phyloP scores from a whole-genome alignment of 768 basidiomycete species.

The Suillus bovinus region DNA sequence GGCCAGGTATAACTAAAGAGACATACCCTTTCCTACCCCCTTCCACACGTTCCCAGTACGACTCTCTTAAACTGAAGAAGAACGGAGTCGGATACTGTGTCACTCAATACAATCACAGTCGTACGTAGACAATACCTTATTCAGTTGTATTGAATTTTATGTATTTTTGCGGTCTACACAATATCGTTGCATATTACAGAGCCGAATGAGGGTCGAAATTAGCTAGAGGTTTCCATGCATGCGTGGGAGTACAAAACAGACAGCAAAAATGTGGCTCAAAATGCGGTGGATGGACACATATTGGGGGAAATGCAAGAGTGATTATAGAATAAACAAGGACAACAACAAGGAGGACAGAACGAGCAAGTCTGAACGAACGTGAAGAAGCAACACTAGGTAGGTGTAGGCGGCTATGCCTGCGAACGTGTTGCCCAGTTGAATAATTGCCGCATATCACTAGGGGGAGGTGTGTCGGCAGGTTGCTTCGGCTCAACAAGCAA shows the following conservation, averaged over 20 bases:
- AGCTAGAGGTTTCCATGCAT: conserved; percentile 20
- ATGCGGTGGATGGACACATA: conserved; percentile 20
- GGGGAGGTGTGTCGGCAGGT: conserved; percentile 64
- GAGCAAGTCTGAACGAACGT: conserved; percentile 17
- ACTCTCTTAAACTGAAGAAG: conserved; percentile 35
- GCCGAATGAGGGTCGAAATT: conserved; percentile 18
- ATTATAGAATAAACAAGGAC: conserved; percentile 29
- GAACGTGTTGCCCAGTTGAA: conserved; percentile 79
- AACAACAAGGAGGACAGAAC: conserved; percentile 18
- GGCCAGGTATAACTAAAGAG: conserved; percentile 53
- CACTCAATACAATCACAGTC: conserved; percentile 44
- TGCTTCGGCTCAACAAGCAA: conserved; percentile 84
- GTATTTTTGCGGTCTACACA: conserved; percentile 9
- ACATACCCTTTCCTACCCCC: conserved; percentile 51
- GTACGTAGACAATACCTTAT: conserved; percentile 8
- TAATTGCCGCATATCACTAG: conserved; percentile 72
- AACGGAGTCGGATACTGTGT: conserved; percentile 52
- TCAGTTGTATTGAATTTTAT: background rate
- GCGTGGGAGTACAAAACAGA: conserved; percentile 29
- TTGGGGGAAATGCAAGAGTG: conserved; percentile 19
- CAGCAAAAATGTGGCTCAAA: conserved; percentile 15
- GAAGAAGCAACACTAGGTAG: conserved; percentile 27
- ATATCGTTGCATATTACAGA: conserved; percentile 13
- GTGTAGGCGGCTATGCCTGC: conserved; percentile 38
- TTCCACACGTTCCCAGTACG: conserved; percentile 19